phyloP scores from a whole-genome alignment of 805 yeast genomes.

The Zygosaccharomyces bisporus region DNA sequence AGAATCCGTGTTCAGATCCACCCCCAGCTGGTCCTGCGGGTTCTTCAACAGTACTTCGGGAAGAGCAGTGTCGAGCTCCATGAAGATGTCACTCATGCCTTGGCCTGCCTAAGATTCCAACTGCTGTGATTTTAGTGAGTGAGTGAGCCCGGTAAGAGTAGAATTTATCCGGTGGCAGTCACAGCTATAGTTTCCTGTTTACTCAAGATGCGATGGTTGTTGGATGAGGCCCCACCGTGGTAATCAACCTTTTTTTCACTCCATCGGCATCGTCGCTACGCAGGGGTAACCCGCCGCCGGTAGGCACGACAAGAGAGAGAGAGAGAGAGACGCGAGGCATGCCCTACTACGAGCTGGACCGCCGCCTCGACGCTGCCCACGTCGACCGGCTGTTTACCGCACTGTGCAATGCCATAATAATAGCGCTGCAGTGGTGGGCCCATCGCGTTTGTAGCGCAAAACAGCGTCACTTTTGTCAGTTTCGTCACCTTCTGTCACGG shows the following conservation, averaged over 20 bases:
- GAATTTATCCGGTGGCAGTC: neutral
- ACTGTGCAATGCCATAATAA: neutral
- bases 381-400: too few species aligned
- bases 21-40: neutral
- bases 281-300: neutral
- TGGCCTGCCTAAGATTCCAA: neutral
- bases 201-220: neutral
- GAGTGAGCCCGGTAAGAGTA: neutral
- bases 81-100: neutral
- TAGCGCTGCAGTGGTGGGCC: neutral
- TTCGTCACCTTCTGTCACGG: constrained; percentile 1
- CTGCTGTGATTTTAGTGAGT: neutral
- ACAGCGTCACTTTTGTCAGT: neutral
- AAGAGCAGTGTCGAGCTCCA: neutral
- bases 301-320: neutral
- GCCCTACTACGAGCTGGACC: neutral
- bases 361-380: too few species aligned
- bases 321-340: neutral
- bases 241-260: neutral
- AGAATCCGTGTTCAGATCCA: neutral
- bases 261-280: neutral
- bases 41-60: constrained; percentile 2
- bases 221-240: neutral
- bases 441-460: neutral
- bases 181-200: neutral